These are phyloP conservation scores for Isatis lusitanica DNA, from an alignment of 441 rosid species.

Conservation along the genomic window DNA sequence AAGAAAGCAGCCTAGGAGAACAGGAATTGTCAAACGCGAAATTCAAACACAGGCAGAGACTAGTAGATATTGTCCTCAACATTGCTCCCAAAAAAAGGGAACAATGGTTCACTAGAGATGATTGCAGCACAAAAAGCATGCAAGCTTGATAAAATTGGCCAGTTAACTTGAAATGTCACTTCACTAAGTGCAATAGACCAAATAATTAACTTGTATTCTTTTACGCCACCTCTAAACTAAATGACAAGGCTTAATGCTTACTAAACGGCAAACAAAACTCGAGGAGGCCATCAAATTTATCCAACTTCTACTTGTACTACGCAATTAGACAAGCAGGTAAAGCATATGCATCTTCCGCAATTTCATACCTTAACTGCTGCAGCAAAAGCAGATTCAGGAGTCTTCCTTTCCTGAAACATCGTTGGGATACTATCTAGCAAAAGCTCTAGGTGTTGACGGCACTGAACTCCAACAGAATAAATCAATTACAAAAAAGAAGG, in stretches of 20 bases:
- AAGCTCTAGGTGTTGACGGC: slow-evolving; percentile 93
- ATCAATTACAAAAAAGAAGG: background rate
- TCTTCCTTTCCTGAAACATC: slow-evolving; percentile 82
- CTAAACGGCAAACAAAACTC: slow-evolving; percentile 3
- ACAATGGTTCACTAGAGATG: slow-evolving; percentile 3
- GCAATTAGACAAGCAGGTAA: slow-evolving; percentile 8
- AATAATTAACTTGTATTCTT: background rate
- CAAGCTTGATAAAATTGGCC: background rate
- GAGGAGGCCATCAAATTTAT: slow-evolving; percentile 2
- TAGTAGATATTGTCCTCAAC: slow-evolving; percentile 14
- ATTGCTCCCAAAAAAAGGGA: background rate
- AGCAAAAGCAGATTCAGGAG: slow-evolving; percentile 95
- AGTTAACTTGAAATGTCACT: slow-evolving; percentile 12
- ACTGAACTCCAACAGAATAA: slow-evolving; percentile 48
- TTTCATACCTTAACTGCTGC: slow-evolving; percentile 88
- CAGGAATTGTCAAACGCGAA: slow-evolving; percentile 1
- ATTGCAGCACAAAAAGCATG: slow-evolving; percentile 11
- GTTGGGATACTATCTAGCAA: slow-evolving; percentile 93
- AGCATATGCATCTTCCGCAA: slow-evolving; percentile 9
- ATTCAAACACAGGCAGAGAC: background rate
- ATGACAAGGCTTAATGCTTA: slow-evolving; percentile 7
- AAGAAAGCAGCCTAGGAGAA: slow-evolving; percentile 80
- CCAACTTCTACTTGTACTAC: slow-evolving; percentile 17
- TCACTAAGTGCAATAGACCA: background rate
- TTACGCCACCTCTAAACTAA: background rate